phyloP scores from a whole-genome alignment of 495 filamentous ascomycete species.

The Astrocystis sublimbata region DNA sequence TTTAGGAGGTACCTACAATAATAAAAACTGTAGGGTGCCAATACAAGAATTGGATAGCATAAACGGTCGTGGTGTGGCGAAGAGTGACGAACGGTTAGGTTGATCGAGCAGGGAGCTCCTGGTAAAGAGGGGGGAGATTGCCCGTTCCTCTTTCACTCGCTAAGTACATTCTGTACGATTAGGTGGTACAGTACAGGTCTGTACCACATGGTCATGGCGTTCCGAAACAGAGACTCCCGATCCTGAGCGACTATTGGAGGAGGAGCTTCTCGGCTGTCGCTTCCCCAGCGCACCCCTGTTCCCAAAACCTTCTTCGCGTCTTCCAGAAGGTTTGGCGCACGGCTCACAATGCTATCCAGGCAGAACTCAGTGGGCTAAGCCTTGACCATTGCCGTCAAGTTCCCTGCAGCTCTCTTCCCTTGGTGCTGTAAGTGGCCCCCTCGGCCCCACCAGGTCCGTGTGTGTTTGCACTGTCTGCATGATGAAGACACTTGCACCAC shows the following conservation, averaged over 20 bases:
- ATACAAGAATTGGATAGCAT: not conserved
- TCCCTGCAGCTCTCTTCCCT: slow-evolving; percentile 23
- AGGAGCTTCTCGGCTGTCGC: not conserved
- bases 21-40: not conserved
- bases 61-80: slow-evolving; percentile 10
- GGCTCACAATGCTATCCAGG: slow-evolving; percentile 24
- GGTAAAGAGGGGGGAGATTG: slow-evolving; percentile 9
- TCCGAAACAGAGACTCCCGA: not conserved
- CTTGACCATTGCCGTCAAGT: not conserved
- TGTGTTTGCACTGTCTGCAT: not conserved
- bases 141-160: slow-evolving; percentile 1
- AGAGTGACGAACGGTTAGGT: slow-evolving; percentile 9
- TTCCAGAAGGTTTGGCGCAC: slow-evolving; percentile 38
- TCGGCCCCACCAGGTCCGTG: slow-evolving; percentile 12
- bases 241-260: slow-evolving; percentile 16
- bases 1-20: too few relatives aligned
- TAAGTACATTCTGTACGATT: too few relatives aligned
- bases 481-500: not conserved
- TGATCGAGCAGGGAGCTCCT: not conserved
- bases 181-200: too few relatives aligned
- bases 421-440: too few relatives aligned
- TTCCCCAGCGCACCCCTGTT: slow-evolving; percentile 13
- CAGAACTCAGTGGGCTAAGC: too few relatives aligned
- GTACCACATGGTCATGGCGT: slow-evolving; percentile 5
- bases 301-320: slow-evolving; percentile 33